These are phyloP conservation scores for Botrytis deweyae DNA, from an alignment of 2,329 filamentous ascomycete genomes.

Conservation along the genomic window DNA sequence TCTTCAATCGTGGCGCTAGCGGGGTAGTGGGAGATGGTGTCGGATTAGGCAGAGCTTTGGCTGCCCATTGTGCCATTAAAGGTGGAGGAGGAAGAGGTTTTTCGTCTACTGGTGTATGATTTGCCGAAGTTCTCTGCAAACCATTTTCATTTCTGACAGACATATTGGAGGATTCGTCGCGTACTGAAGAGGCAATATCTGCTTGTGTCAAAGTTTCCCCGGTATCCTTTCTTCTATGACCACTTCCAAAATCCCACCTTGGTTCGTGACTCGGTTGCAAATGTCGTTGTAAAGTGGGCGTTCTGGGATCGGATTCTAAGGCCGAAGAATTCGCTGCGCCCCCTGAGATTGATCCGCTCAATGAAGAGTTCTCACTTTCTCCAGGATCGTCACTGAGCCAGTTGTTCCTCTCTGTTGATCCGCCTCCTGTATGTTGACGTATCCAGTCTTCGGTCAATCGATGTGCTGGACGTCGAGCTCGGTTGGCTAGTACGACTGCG, in stretches of 20 bases:
- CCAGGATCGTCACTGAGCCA: slow-evolving; percentile 80
- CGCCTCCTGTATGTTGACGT: slow-evolving; percentile 73
- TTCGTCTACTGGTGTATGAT: slow-evolving; percentile 38
- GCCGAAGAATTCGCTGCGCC: slow-evolving; percentile 49
- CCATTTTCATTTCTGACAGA: slow-evolving; percentile 29
- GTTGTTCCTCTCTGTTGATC: slow-evolving; percentile 68
- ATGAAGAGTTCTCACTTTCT: slow-evolving; percentile 72
- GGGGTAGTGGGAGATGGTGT: slow-evolving; percentile 37
- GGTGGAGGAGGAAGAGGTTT: slow-evolving; percentile 42
- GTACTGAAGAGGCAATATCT: slow-evolving; percentile 33
- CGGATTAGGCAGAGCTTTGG: slow-evolving; percentile 24
- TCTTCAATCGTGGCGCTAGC: slow-evolving; percentile 60
- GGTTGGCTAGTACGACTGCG: slow-evolving; percentile 62
- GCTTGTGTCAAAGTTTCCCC: slow-evolving; percentile 37
- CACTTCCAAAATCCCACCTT: slow-evolving; percentile 24
- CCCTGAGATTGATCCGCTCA: slow-evolving; percentile 63
- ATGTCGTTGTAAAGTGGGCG: slow-evolving; percentile 38
- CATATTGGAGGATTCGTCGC: slow-evolving; percentile 26
- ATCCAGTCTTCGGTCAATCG: slow-evolving; percentile 84
- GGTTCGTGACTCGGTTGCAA: slow-evolving; percentile 29
- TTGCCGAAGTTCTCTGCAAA: slow-evolving; percentile 27
- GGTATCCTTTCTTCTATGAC: slow-evolving; percentile 40
- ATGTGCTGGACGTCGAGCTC: slow-evolving; percentile 56
- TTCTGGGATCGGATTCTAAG: slow-evolving; percentile 35
- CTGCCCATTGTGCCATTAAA: slow-evolving; percentile 29